phyloP scores from a whole-genome alignment of 371 early-diverging fungal genomes.

The Synchytrium microbalum region DNA sequence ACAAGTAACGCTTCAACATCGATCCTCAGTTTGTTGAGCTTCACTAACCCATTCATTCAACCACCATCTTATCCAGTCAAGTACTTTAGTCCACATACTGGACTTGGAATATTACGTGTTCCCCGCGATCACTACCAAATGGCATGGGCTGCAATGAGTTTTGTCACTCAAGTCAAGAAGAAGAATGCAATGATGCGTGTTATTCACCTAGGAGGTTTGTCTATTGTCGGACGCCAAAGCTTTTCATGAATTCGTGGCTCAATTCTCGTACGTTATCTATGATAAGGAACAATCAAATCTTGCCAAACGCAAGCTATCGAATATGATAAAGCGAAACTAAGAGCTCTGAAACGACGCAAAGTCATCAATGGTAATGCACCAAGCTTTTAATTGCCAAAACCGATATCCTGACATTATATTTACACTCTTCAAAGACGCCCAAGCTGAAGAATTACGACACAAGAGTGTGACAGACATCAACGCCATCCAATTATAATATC shows the following conservation, averaged over 20 bases:
- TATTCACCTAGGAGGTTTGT: constrained; percentile 46
- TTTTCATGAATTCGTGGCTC: not conserved
- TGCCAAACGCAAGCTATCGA: constrained; percentile 47
- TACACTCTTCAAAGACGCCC: too few relatives aligned
- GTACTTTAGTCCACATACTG: constrained; percentile 52
- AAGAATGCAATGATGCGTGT: constrained; percentile 38
- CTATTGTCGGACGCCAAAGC: not conserved
- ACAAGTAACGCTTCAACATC: too few relatives aligned
- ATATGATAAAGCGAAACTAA: constrained; percentile 23
- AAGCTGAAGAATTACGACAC: not conserved
- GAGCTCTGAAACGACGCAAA: constrained; percentile 7
- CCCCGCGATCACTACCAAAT: constrained; percentile 50
- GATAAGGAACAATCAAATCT: constrained; percentile 51
- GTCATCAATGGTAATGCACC: not conserved
- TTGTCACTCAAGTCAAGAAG: constrained; percentile 38
- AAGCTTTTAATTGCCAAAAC: too few relatives aligned
- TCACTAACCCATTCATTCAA: too few relatives aligned
- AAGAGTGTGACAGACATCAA: not conserved
- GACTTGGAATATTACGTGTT: constrained; percentile 53
- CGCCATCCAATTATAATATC: not conserved
- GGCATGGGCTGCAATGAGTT: constrained; percentile 50
- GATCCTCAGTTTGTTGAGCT: too few relatives aligned
- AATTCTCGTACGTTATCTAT: too few relatives aligned
- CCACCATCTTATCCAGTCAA: too few relatives aligned
- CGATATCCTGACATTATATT: too few relatives aligned